Percentiles rank a stretch among this genome's conserved stretches.
These are phyloP conservation scores for Aspergillus carlsbadensis DNA, from an alignment of 495 filamentous ascomycete species.

Conservation along the genomic window DNA sequence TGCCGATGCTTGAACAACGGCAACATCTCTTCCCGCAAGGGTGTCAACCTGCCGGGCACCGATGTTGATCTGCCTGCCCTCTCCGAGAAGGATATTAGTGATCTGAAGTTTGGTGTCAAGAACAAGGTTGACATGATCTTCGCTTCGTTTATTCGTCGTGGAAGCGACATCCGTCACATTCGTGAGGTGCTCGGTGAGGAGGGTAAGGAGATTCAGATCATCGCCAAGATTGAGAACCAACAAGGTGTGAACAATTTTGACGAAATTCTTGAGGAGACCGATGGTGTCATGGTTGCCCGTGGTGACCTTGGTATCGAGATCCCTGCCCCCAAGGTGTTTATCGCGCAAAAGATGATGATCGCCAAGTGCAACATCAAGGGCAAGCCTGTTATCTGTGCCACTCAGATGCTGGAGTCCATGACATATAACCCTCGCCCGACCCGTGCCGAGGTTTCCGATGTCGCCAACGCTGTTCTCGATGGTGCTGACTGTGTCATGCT, in stretches of 20 bases:
- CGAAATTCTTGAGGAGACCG: conserved; percentile 92
- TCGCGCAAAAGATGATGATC: conserved; percentile 99
- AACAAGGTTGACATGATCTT: conserved; percentile 99
- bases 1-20: conserved; percentile 91
- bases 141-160: conserved; percentile 94
- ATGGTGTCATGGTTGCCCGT: conserved; percentile 99
- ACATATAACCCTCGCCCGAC: conserved; percentile 99
- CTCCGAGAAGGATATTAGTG: conserved; percentile 96
- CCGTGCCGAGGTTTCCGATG: conserved; percentile 95
- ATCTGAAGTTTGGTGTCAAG: conserved; percentile 93
- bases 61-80: conserved; percentile 97
- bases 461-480: conserved; percentile 96
- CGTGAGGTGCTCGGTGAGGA: conserved; percentile 87
- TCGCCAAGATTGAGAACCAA: conserved; percentile 99
- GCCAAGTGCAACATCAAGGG: conserved; percentile 99
- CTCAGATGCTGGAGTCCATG: conserved; percentile 97
- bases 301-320: conserved; percentile 99
- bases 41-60: conserved; percentile 97
- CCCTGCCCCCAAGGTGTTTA: conserved; percentile 95
- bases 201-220: conserved; percentile 97
- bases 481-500: conserved; percentile 99
- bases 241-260: conserved; percentile 99
- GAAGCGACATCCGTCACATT: conserved; percentile 87
- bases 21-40: conserved; percentile 96
- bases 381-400: conserved; percentile 95